Base-by-base conservation (phyloP, 73 alveolate genomes). In the Paramecium sexaurelia region DNA sequence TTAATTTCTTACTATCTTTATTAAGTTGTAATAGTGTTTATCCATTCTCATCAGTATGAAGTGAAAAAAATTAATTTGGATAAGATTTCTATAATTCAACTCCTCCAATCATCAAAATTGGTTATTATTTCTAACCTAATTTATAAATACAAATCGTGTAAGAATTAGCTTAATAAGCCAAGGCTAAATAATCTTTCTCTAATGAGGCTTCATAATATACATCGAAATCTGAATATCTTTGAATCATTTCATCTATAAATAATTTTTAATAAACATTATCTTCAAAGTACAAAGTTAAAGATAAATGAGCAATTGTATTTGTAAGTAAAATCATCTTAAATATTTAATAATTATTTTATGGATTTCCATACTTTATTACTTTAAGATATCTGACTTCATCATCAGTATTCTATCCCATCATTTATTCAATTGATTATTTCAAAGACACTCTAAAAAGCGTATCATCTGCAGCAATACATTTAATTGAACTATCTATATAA, bases 391-490 rank as follows among this genome's bases (percentile, higher is more conserved):
- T 7, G 0, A 61, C 83, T 61, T 61, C 83, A 29, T 61, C 43
- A 29, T 61, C 83, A 1, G 26, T 29, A 29, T 61, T 61, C 27
- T 26, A 29, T 26, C 83, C 83, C 39, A 61, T 26, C 39, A 61
- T 26, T 10, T 26, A 61, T 61, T 61, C 47, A 3, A 61, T 61
- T 6, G 83, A 26, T 61, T 26, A 29, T n/a, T 24, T 61, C 13
- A 61, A 11, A 22, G 83, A 61, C 8, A 61, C 83, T 61, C 83
- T 61, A 13, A 11, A 26, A 8, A 61, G 7, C 5, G 22, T 6
- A 11, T 61, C 83, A 26, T 61, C 83, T 61, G 83, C 45, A 22
- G 83, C 1, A 13, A 61, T 61, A n/a, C 83, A 61, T 61, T 61
- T 61, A 45, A 61, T 61, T 61, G 83, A 29, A 29, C 43, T 24